Evolutionary conservation across 2,329 filamentous ascomycete species (phyloP), one percentile per base, ranked within the genome.

Genomic region (Periconia digitata): DNA sequence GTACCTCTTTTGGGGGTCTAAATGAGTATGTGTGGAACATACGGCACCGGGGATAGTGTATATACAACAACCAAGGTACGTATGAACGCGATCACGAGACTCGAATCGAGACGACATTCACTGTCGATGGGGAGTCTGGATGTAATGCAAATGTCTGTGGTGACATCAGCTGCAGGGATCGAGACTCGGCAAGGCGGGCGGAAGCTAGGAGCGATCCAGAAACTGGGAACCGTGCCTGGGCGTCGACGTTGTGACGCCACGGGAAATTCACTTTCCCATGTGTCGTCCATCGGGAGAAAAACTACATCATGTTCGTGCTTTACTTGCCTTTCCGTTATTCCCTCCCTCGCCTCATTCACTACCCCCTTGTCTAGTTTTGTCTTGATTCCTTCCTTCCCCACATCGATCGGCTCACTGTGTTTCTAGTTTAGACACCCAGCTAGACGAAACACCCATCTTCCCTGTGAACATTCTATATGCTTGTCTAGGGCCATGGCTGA

Each of bases 401-500:
- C 3, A 21, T 7, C 13, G 18, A 20, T 7, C 13, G 18, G 13
- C 27, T 32, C 4, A 27, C 12, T 27, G 24, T 32, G 12, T 32
- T 32, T 10, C 34, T 15, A 15, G 34, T 32, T 32, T 17, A 36
- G 5, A 15, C 34, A 15, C 15, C 34, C 15, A 3, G n/a, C 8
- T 3, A 39, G n/a, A 39, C 37, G 22, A 15, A 39, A 39, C 35
- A 37, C 10, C 10, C 27, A 15, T 10, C 35, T 20, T 21, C 37
- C 18, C 37, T 21, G 37, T 20, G 17, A 34, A 18, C 40, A 24
- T 18, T 29, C 24, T 16, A 17, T 20, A 16, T 32, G 7, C 23
- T 7, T 34, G 8, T 12, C 4, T 32, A 32, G 27, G 43, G 46
- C 47, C 34, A 66, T 65, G 62, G 52, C 54, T 27, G 49, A 54